Evolutionary conservation across 2,329 filamentous ascomycete species (phyloP), one percentile per base, ranked within the genome.

Genomic region (Xylariomycetidae sp.): DNA sequence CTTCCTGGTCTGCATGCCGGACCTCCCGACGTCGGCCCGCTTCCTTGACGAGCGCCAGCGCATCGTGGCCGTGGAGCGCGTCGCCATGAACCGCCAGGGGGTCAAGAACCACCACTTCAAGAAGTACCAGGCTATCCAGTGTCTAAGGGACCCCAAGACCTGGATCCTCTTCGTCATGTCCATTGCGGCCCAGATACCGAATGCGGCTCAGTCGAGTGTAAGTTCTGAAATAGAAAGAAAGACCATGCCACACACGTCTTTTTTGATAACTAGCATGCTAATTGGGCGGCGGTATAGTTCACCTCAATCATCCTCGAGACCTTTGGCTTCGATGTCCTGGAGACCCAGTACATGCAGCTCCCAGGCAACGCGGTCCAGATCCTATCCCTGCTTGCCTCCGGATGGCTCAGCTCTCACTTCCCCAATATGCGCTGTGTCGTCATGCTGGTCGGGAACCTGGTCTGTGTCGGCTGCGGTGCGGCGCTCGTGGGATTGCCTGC

Each of bases 281-380:
- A n/a, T n/a, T n/a, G n/a, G 30, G n/a, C 13, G 9, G 16, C 10
- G 8, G 10, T 28, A 7, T 19, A 53, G 51, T 55, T 54, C 30
- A 48, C 48, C 2, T 53, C 49, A 1, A 53, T 54, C 9, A 49
- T 56, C 16, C 34, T 56, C 15, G 38, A 48, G 31, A 52, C 44
- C 7, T 56, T 56, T 18, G 52, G 52, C 2, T 56, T 72, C 39
- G 62, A 64, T 25, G 66, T 64, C 0, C 57, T 74, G 4, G 61
- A 69, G 4, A 70, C 69, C 0, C 72, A 76, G 40, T 76, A 77
- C 36, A 67, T 80, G n/a, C 73, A 79, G 39, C 80, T 81, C 35
- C 75, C 76, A 0, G 74, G 74, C 11, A 74, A 72, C 16, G 72
- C 66, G 0, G 63, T 79, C 1, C 72, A 79, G 38, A 71, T 78